phyloP scores from a whole-genome alignment of 2,329 filamentous ascomycete genomes.

The Xylaria sp. region DNA sequence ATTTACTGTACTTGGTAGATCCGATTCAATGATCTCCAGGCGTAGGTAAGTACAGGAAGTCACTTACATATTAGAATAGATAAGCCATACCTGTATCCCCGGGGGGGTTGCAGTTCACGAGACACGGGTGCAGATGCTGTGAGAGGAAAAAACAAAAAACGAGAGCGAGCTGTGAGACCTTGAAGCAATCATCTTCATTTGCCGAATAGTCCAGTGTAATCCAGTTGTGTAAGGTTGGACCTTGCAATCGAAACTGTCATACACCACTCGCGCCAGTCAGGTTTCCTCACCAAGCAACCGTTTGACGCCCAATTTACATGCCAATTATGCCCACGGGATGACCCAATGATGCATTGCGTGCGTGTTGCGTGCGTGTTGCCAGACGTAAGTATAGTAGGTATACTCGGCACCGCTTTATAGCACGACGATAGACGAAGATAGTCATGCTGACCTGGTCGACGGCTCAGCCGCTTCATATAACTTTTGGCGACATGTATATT shows the following conservation, averaged over 20 bases:
- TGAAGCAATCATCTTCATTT: not conserved
- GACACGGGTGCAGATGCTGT: not conserved
- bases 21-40: no score
- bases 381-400: not conserved
- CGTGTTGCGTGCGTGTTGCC: conserved; percentile 2
- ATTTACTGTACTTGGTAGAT: no score
- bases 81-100: no score
- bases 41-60: no score
- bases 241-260: conserved; percentile 4
- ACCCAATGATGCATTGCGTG: conserved; percentile 13
- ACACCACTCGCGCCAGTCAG: not conserved
- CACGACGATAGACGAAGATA: no score
- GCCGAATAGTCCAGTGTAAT: no score
- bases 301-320: conserved; percentile 6
- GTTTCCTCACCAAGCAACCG: not conserved
- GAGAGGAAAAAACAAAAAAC: not conserved
- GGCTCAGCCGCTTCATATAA: conserved; percentile 2
- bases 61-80: no score
- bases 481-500: not conserved
- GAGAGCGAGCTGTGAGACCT: not conserved
- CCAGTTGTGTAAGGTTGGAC: not conserved
- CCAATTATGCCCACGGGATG: not conserved
- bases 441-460: conserved; percentile 3
- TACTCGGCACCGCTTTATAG: no score
- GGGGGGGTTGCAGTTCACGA: not conserved